phyloP scores from a whole-genome alignment of 2,329 filamentous ascomycete species.

The Aspergillus ibericus region DNA sequence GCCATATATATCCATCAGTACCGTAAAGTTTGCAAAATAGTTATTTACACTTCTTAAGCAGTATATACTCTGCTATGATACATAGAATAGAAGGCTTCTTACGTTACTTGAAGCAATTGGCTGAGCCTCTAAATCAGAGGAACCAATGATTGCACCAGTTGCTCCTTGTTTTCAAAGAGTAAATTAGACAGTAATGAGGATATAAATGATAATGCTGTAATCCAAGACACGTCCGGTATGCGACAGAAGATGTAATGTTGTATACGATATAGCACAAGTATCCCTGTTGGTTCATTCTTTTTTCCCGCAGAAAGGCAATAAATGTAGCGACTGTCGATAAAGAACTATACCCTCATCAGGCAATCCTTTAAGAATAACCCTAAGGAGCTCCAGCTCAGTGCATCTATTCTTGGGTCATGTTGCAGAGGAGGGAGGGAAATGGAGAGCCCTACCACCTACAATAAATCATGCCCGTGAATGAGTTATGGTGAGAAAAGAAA shows the following conservation, averaged over 20 bases:
- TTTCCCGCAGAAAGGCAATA: not conserved
- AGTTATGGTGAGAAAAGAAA: constrained; percentile 53
- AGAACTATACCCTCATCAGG: constrained; percentile 62
- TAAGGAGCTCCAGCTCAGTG: constrained; percentile 67
- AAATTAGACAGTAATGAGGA: too few species aligned
- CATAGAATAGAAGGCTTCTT: too few species aligned
- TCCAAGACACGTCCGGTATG: too few species aligned
- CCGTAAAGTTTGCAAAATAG: not conserved
- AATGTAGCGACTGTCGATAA: constrained; percentile 67
- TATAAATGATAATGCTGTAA: too few species aligned
- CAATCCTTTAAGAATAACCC: constrained; percentile 34
- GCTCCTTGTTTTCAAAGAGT: too few species aligned
- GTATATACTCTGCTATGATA: not conserved
- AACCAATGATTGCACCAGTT: too few species aligned
- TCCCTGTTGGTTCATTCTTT: not conserved
- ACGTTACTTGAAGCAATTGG: too few species aligned
- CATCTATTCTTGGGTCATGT: constrained; percentile 62
- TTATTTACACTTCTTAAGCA: too few species aligned
- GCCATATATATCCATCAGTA: not conserved
- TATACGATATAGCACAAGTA: too few species aligned
- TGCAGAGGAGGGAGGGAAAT: constrained; percentile 61
- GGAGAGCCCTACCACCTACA: constrained; percentile 57
- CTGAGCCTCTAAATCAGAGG: too few species aligned
- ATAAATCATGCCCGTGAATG: constrained; percentile 61
- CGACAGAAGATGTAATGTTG: not conserved